Evolutionary conservation across 208 protist species (phyloP), one percentile per base, ranked within the genome.

Genomic region (Endotrypanum monterogeii): DNA sequence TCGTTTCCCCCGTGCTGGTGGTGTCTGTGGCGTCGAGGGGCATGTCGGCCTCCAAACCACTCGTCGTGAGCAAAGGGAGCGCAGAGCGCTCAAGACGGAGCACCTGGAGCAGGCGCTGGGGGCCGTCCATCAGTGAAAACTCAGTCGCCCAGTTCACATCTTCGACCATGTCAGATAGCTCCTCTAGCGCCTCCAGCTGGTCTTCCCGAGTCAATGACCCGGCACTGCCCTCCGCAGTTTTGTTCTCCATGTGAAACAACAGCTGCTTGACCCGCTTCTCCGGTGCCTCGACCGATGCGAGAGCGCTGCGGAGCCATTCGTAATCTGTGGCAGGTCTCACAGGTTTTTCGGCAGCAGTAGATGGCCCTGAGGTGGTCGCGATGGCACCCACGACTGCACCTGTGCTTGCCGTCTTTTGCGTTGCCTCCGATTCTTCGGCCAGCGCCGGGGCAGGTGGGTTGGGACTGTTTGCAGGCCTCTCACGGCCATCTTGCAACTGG

Each of bases 121-220:
- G 90, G 2, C 92, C 92, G 14, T 87, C 58, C 85, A 91, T 93
- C 48, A 97, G 86, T 14, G 73, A 78, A 66, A 93, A 97, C 81
- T 97, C 90, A 3, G 83, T 75, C 3, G 92, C 92, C 90, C 90
- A 95, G 82, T 95, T 97, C 67, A 95, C 87, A 78, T 97, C 92
- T 73, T 97, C 92, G 8, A 97, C 90, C 79, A 97, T 78, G 52
- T 97, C 92, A 18, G 74, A 83, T n/a, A 97, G 73, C 81, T 95
- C 90, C 80, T 87, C 90, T 65, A 94, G 54, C 7, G 81, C 83
- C 12, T 82, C 86, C 14, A 63, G 57, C 20, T 52, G 66, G 8
- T 89, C 83, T 32, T 75, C 85, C 16, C 28, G 23, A 11, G 63
- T 46, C 46, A 50, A 18, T 1, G 58, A 16, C 8, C 44, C 57